Conservation (phyloP, 345 rosid species). For the Ceriops tagal region DNA sequence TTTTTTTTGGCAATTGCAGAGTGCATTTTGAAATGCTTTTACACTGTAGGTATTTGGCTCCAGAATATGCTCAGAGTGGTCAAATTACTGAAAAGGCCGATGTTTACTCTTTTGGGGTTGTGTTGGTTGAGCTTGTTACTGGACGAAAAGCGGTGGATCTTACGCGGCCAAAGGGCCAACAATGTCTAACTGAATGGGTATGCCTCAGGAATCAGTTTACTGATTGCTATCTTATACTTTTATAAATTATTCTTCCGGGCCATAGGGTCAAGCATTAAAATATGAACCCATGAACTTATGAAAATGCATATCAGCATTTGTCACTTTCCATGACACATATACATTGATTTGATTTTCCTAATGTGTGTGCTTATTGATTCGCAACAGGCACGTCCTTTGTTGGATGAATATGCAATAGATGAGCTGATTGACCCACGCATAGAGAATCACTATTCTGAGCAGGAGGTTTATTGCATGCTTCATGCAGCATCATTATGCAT, state of each 20-base stretch:
- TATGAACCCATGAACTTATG: neutral
- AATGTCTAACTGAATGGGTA: conserved; percentile 99
- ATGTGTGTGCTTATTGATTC: conserved; percentile 5
- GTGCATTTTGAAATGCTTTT: conserved; percentile 4
- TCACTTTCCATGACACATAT: neutral
- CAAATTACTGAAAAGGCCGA: conserved; percentile 98
- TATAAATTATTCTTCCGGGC: neutral
- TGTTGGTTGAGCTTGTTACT: conserved; percentile 88
- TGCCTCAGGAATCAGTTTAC: conserved; percentile 5
- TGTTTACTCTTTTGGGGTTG: conserved; percentile 97
- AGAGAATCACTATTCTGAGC: conserved; percentile 52
- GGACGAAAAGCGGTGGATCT: conserved; percentile 97
- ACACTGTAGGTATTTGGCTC: conserved; percentile 88
- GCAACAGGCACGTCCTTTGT: conserved; percentile 84
- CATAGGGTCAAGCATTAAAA: neutral
- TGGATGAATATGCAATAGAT: conserved; percentile 81
- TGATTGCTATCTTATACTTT: neutral
- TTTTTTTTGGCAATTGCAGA: neutral
- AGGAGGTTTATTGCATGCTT: conserved; percentile 91
- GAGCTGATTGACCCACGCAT: conserved; percentile 81
- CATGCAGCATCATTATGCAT: conserved; percentile 92
- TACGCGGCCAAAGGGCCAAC: conserved; percentile 89
- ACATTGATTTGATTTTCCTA: neutral
- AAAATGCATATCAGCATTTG: neutral
- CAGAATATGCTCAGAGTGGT: conserved; percentile 96